Conservation (phyloP, 768 basidiomycete species). For the Hebeloma cylindrosporum region DNA sequence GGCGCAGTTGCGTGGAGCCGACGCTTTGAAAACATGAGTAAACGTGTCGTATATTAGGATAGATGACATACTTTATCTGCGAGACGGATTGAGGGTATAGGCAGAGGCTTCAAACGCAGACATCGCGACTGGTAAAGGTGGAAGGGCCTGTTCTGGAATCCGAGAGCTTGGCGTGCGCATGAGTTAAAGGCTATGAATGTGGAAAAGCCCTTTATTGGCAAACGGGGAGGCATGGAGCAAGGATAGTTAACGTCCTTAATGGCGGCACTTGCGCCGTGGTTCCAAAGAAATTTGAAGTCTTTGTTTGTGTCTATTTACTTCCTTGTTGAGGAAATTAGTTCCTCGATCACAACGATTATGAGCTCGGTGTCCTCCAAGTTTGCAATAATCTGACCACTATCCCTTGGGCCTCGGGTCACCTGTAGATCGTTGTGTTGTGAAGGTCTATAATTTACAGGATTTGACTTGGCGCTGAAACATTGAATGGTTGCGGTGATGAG, state of each 20-base stretch:
- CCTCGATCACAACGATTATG: too few species aligned
- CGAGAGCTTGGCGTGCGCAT: conserved; percentile 43
- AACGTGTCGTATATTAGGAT: background rate
- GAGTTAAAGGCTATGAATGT: conserved; percentile 60
- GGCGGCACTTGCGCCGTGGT: conserved; percentile 5
- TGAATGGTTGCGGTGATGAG: too few species aligned
- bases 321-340: background rate
- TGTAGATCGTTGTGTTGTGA: too few species aligned
- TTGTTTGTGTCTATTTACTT: conserved; percentile 33
- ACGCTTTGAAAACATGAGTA: conserved; percentile 56
- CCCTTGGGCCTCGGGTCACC: background rate
- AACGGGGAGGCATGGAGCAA: conserved; percentile 49
- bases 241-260: conserved; percentile 9
- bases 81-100: conserved; percentile 27
- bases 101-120: conserved; percentile 24
- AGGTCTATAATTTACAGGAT: too few species aligned
- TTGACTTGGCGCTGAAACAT: too few species aligned
- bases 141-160: conserved; percentile 34
- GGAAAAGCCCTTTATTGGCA: conserved; percentile 48
- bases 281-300: conserved; percentile 36
- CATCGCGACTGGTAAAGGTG: conserved; percentile 40
- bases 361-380: background rate
- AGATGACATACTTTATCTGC: conserved; percentile 40
- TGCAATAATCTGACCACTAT: conserved; percentile 2
- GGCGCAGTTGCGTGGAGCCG: conserved; percentile 69